phyloP scores from a whole-genome alignment of 352 stramenopile genomes.

The Phytophthora crassamura region DNA sequence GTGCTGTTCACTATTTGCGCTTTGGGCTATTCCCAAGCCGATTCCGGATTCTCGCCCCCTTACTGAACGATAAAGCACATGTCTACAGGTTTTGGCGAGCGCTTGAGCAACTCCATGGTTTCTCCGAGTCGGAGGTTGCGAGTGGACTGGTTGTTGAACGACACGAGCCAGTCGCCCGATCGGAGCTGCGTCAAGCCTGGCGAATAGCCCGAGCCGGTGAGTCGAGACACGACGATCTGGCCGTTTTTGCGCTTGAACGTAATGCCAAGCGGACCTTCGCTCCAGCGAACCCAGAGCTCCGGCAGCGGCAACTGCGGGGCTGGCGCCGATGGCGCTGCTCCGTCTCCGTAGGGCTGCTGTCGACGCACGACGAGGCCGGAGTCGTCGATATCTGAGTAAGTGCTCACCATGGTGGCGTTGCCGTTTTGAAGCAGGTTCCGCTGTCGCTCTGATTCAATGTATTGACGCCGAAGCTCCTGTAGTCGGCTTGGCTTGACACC shows the following conservation, averaged over 20 bases:
- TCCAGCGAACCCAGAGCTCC: constrained; percentile 79
- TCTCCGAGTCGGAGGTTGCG: constrained; percentile 65
- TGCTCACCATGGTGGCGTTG: constrained; percentile 53
- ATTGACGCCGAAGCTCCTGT: constrained; percentile 68
- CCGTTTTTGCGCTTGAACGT: constrained; percentile 84
- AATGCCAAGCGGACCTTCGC: constrained; percentile 74
- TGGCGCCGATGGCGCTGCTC: constrained; percentile 3
- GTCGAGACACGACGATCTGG: constrained; percentile 78
- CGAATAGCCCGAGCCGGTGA: constrained; percentile 76
- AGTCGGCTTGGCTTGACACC: constrained; percentile 42
- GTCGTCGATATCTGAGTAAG: constrained; percentile 79
- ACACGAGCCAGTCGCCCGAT: constrained; percentile 78
- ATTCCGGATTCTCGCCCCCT: constrained; percentile 4
- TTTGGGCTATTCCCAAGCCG: constrained; percentile 31
- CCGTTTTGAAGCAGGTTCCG: constrained; percentile 51
- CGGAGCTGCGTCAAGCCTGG: constrained; percentile 69
- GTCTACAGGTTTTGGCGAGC: constrained; percentile 72
- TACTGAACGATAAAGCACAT: constrained; percentile 86
- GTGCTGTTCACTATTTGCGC: constrained; percentile 41
- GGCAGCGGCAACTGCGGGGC: constrained; percentile 46
- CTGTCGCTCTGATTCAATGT: constrained; percentile 70
- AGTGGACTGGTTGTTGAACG: constrained; percentile 75
- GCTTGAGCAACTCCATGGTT: constrained; percentile 86
- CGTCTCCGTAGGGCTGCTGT: constrained; percentile 14
- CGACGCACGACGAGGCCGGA: constrained; percentile 60